Conservation (phyloP, 2,329 filamentous ascomycete genomes). For the Phialophora chinensis region DNA sequence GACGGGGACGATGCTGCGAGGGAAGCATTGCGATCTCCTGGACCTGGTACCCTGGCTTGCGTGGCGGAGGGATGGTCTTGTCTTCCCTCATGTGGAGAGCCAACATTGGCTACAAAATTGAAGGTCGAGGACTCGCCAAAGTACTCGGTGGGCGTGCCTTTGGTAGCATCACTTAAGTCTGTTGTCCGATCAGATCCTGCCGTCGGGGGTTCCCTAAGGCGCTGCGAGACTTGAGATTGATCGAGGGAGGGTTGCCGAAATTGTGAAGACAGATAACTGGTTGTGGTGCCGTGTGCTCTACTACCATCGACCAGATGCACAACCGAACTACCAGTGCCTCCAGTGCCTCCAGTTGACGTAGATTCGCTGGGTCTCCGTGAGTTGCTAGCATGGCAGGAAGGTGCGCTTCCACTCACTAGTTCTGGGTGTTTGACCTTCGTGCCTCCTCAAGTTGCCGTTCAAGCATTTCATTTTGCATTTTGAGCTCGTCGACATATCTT, state of each 20-base stretch:
- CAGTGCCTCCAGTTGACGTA: slow-evolving; percentile 1
- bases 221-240: neutral
- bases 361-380: neutral
- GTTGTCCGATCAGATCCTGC: slow-evolving; percentile 3
- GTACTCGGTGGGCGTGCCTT: slow-evolving; percentile 16
- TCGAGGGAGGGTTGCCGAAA: neutral
- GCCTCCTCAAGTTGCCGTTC: slow-evolving; percentile 9
- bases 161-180: slow-evolving; percentile 7
- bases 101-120: slow-evolving; percentile 12
- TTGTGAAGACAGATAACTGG: neutral
- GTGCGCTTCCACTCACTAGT: neutral
- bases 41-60: neutral
- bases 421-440: neutral
- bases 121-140: slow-evolving; percentile 17
- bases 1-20: slow-evolving; percentile 11
- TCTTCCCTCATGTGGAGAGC: slow-evolving; percentile 8
- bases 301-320: neutral
- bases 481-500: slow-evolving; percentile 17
- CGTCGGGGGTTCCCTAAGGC: neutral
- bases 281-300: neutral
- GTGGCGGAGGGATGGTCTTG: neutral
- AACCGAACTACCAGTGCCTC: neutral
- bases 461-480: slow-evolving; percentile 15
- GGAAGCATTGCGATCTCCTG: slow-evolving; percentile 1
- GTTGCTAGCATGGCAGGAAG: neutral